Evolutionary conservation across 257 asterid species (phyloP).

Genomic region (Henckelia pumila): DNA sequence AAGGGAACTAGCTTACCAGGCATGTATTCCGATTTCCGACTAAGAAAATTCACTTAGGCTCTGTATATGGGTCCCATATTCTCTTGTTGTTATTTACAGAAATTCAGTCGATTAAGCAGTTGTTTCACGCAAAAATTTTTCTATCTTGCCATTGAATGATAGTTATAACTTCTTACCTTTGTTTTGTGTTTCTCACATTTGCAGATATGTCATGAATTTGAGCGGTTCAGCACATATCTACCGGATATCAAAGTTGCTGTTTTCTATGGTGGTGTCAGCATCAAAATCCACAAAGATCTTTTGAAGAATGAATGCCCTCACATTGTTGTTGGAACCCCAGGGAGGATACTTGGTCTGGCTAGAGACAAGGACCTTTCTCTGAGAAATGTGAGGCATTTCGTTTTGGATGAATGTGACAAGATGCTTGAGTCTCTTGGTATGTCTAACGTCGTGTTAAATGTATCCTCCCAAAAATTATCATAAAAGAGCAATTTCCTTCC

Average conservation of each 20-base stretch:
- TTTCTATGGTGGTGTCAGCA: slow-evolving; percentile 54
- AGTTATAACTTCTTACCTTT: slow-evolving; percentile 6
- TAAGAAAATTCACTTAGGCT: not conserved
- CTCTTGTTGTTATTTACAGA: not conserved
- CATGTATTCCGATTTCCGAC: slow-evolving; percentile 22
- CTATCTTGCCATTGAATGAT: not conserved
- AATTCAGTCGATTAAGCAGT: not conserved
- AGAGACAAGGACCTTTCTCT: slow-evolving; percentile 52
- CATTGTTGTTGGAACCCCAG: slow-evolving; percentile 64
- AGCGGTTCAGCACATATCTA: slow-evolving; percentile 52
- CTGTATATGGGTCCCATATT: not conserved
- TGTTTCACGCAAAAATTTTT: not conserved
- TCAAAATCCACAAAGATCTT: slow-evolving; percentile 51
- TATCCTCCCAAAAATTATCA: not conserved
- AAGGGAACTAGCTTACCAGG: slow-evolving; percentile 91
- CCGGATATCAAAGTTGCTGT: slow-evolving; percentile 56
- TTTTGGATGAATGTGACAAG: slow-evolving; percentile 64
- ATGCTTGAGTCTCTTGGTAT: slow-evolving; percentile 67
- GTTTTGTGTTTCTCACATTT: slow-evolving; percentile 6
- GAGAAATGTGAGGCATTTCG: slow-evolving; percentile 61
- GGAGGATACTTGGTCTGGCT: slow-evolving; percentile 55
- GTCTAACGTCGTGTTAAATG: slow-evolving; percentile 1
- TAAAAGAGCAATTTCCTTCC: slow-evolving; percentile 6
- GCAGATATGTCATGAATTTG: slow-evolving; percentile 60
- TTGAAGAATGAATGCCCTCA: slow-evolving; percentile 65